phyloP scores from a whole-genome alignment of 1,284 basidiomycete species.

The Fomitiporia mediterranea region DNA sequence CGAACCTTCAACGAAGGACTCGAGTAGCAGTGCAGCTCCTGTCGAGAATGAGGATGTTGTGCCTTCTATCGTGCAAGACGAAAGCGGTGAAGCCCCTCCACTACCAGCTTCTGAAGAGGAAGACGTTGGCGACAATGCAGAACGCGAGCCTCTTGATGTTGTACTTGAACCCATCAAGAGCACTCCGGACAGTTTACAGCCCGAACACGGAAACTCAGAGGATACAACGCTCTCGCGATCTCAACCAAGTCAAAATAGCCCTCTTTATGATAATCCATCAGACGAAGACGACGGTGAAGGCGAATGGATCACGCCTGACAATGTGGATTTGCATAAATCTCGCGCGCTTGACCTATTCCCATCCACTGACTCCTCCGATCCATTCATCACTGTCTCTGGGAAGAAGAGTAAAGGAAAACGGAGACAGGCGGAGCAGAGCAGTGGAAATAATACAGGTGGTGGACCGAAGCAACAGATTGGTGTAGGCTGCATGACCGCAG shows the following conservation, averaged over 20 bases:
- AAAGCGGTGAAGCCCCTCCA: not conserved
- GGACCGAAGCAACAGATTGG: slow-evolving; percentile 41
- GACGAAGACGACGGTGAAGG: slow-evolving; percentile 82
- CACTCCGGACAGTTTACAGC: slow-evolving; percentile 18
- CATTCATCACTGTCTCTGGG: slow-evolving; percentile 25
- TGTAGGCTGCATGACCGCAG: slow-evolving; percentile 93
- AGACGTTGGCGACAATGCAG: slow-evolving; percentile 21
- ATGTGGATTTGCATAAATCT: slow-evolving; percentile 86
- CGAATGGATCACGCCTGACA: slow-evolving; percentile 96
- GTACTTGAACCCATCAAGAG: slow-evolving; percentile 38
- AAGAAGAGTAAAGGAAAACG: slow-evolving; percentile 37
- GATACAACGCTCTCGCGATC: not conserved
- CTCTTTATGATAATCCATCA: slow-evolving; percentile 68
- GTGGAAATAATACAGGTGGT: not conserved
- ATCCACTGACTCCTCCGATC: slow-evolving; percentile 28
- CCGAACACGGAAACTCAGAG: slow-evolving; percentile 1
- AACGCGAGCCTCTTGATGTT: slow-evolving; percentile 42
- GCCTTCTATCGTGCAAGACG: not conserved
- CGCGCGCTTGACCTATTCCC: slow-evolving; percentile 80
- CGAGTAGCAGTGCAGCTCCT: not conserved
- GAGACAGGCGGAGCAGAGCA: not conserved
- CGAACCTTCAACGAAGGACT: too few species aligned
- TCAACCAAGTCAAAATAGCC: slow-evolving; percentile 26
- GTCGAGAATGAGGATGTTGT: slow-evolving; percentile 20
- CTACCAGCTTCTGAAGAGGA: slow-evolving; percentile 24